phyloP scores from a whole-genome alignment of 306 rosid genomes.

The Pachyrhizus erosus region DNA sequence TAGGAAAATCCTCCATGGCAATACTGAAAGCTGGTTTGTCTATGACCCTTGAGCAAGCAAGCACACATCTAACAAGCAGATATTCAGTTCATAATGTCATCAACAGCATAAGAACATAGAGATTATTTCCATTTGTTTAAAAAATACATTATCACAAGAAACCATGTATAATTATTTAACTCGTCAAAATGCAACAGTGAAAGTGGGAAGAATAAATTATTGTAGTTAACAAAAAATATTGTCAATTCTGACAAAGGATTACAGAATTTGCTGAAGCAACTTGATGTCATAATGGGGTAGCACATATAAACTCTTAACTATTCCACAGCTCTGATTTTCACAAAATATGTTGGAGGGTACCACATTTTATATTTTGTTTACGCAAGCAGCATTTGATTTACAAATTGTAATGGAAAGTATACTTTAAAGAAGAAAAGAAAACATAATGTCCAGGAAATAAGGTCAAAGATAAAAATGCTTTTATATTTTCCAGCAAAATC shows the following conservation, averaged over 20 bases:
- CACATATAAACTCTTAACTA: neutral
- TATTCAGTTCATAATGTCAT: neutral
- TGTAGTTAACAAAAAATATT: neutral
- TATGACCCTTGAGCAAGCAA: conserved; percentile 4
- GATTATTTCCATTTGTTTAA: conserved; percentile 1
- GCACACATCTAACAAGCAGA: neutral
- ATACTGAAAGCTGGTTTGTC: neutral
- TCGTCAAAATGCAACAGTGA: neutral
- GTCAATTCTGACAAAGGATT: neutral
- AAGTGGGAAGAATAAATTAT: neutral
- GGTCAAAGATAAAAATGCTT: neutral
- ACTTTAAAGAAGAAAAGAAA: neutral
- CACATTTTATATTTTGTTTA: neutral
- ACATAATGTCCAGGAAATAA: neutral
- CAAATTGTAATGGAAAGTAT: neutral
- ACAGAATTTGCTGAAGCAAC: conserved; percentile 3
- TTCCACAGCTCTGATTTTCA: neutral
- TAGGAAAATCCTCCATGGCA: neutral
- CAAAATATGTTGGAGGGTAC: neutral
- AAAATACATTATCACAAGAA: neutral
- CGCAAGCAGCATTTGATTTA: neutral
- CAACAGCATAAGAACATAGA: neutral
- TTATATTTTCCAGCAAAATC: neutral
- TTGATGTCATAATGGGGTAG: neutral
- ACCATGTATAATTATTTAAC: neutral